These are phyloP conservation scores for Miscanthus sacchariflorus DNA, from an alignment of 202 grass and related monocot genomes.

Conservation along the genomic window DNA sequence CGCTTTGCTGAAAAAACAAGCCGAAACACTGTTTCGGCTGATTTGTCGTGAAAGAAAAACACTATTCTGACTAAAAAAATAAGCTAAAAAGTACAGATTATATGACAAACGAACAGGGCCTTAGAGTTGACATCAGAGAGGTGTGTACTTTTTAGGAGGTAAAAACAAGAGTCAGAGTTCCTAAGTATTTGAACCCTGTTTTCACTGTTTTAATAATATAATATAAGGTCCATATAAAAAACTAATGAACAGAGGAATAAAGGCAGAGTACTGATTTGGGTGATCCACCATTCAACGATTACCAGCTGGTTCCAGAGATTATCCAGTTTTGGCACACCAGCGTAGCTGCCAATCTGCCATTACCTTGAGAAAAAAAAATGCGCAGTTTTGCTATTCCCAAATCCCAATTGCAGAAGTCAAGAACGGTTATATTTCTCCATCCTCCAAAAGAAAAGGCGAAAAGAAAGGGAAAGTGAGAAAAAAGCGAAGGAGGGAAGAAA, in stretches of 20 bases:
- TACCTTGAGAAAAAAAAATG: constrained; percentile 16
- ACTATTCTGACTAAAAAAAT: too few species aligned
- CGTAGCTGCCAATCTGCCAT: constrained; percentile 11
- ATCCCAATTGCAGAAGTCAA: constrained; percentile 2
- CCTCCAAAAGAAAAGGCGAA: background rate
- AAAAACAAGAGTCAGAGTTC: constrained; percentile 12
- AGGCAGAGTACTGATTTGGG: background rate
- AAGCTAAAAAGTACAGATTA: too few species aligned
- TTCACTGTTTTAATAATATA: too few species aligned
- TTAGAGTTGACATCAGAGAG: background rate
- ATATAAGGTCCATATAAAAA: too few species aligned
- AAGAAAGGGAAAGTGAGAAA: background rate
- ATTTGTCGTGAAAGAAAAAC: too few species aligned
- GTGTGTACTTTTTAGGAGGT: background rate
- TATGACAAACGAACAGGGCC: too few species aligned
- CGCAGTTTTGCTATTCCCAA: background rate
- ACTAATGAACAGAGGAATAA: background rate
- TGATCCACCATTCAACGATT: constrained; percentile 3
- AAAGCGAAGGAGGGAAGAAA: background rate
- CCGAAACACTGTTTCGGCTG: too few species aligned
- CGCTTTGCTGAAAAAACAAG: too few species aligned
- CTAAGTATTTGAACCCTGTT: too few species aligned
- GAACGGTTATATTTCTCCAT: background rate
- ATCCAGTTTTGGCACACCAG: background rate
- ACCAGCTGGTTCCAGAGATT: constrained; percentile 4